Percentiles rank a stretch among this genome's conserved stretches.
Evolutionary conservation across 2,329 filamentous ascomycete genomes (phyloP).

Genomic region (Xylaria sp.): DNA sequence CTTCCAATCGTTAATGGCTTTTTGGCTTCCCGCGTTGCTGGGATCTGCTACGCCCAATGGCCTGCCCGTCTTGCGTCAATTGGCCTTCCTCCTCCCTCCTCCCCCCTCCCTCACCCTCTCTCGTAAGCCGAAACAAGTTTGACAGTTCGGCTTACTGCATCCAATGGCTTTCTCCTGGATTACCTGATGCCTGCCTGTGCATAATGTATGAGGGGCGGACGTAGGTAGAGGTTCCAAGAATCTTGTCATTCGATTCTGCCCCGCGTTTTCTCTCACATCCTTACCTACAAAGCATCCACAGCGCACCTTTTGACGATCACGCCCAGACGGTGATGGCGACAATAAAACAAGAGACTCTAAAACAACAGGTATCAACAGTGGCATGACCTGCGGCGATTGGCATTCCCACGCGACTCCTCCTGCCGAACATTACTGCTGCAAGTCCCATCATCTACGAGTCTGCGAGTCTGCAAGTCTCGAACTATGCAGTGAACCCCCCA

Average conservation of each 20-base stretch:
- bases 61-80: background rate
- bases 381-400: background rate
- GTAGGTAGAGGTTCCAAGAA: no score
- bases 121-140: background rate
- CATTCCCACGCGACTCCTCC: background rate
- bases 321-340: no score
- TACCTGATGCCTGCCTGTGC: background rate
- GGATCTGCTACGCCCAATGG: background rate
- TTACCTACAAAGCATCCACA: background rate
- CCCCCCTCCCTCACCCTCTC: background rate
- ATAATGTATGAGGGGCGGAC: background rate
- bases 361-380: background rate
- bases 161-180: background rate
- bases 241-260: background rate
- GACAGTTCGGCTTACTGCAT: background rate
- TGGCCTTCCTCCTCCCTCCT: background rate
- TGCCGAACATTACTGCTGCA: background rate
- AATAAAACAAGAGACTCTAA: no score
- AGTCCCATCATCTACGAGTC: background rate
- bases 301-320: background rate
- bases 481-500: background rate
- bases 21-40: background rate
- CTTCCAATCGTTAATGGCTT: background rate
- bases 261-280: no score
- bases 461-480: background rate